Evolutionary conservation across 2,329 filamentous ascomycete species (phyloP).

Genomic region (Epichloe typhina): DNA sequence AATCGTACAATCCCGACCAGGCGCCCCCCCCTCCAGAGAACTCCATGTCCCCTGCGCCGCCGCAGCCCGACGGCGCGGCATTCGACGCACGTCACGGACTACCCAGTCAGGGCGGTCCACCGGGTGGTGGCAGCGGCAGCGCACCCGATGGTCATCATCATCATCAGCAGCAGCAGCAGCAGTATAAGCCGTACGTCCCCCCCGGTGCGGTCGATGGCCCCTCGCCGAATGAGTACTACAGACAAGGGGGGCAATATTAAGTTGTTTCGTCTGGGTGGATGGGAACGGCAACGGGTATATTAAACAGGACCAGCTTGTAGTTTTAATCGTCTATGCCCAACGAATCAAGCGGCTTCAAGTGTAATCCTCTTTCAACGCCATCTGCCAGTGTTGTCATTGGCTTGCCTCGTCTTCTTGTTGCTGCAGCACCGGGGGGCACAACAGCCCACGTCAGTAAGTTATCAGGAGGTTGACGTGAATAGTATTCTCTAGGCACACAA

Average conservation of each 20-base stretch:
- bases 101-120: slow-evolving; percentile 27
- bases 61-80: slow-evolving; percentile 30
- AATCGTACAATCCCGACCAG: slow-evolving; percentile 25
- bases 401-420: too few species aligned
- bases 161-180: slow-evolving; percentile 19
- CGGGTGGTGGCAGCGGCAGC: background rate
- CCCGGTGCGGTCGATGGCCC: slow-evolving; percentile 34
- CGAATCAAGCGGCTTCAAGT: too few species aligned
- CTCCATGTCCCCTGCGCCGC: slow-evolving; percentile 27
- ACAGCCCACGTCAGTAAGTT: too few species aligned
- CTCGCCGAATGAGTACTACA: slow-evolving; percentile 43
- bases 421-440: too few species aligned
- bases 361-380: too few species aligned
- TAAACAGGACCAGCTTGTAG: too few species aligned
- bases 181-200: slow-evolving; percentile 50
- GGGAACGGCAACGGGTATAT: too few species aligned
- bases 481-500: too few species aligned
- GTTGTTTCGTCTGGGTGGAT: too few species aligned
- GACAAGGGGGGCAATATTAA: slow-evolving; percentile 18
- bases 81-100: slow-evolving; percentile 38
- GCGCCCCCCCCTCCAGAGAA: slow-evolving; percentile 22
- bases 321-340: too few species aligned
- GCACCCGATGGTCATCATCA: background rate
- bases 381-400: too few species aligned
- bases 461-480: too few species aligned